phyloP scores from a whole-genome alignment of 495 filamentous ascomycete species.

The Penicillium fimorum region DNA sequence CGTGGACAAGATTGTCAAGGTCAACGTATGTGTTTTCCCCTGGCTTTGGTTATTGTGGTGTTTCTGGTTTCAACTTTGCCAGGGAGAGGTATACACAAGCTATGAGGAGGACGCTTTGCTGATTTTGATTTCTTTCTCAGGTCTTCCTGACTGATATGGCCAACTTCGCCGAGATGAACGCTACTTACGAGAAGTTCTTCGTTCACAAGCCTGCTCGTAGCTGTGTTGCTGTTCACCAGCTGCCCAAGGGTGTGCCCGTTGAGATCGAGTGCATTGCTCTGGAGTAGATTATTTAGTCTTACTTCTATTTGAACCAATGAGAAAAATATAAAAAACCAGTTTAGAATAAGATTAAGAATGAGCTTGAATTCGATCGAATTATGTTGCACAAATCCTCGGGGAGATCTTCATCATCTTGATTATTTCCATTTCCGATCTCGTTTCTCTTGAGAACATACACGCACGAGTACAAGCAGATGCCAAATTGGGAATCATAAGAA shows the following conservation, averaged over 20 bases:
- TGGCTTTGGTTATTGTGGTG: not conserved
- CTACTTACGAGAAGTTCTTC: slow-evolving; percentile 84
- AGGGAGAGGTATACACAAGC: not conserved
- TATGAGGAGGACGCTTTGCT: not conserved
- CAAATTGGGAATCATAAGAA: slow-evolving; percentile 20
- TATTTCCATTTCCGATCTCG: slow-evolving; percentile 6
- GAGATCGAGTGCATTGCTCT: slow-evolving; percentile 90
- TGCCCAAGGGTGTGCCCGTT: slow-evolving; percentile 85
- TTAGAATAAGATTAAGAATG: not conserved
- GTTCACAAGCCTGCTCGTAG: slow-evolving; percentile 84
- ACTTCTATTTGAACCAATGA: slow-evolving; percentile 2
- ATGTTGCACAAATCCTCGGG: not conserved
- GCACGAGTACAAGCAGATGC: slow-evolving; percentile 5
- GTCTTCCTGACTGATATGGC: slow-evolving; percentile 85
- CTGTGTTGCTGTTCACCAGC: slow-evolving; percentile 85
- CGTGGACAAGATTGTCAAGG: slow-evolving; percentile 75
- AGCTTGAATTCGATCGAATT: not conserved
- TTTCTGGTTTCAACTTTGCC: not conserved
- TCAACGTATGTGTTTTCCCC: slow-evolving; percentile 49
- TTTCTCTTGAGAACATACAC: not conserved
- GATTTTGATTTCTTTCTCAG: slow-evolving; percentile 29
- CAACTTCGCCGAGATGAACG: slow-evolving; percentile 84
- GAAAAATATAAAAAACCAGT: not conserved
- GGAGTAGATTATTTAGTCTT: slow-evolving; percentile 30
- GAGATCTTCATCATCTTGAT: not conserved